A percentile compares a stretch with the other conserved stretches of the same genome.
Conservation (phyloP, 164 flowering plant species). For the Amborella trichopoda region DNA sequence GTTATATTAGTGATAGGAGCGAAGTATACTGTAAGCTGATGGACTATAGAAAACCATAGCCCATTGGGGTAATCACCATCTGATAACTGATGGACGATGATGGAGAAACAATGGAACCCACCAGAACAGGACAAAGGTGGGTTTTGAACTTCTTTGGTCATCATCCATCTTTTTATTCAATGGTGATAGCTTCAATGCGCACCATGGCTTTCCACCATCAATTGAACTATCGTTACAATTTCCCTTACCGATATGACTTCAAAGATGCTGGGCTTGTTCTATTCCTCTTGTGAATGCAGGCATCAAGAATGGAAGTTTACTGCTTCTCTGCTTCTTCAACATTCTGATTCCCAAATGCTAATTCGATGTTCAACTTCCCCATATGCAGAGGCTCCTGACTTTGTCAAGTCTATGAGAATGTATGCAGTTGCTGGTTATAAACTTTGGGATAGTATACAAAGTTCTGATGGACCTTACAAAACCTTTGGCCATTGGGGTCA, state of each 20-base stretch:
- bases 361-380: conserved; percentile 73
- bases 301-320: conserved; percentile 14
- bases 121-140: neutral
- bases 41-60: no score
- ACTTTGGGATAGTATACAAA: neutral
- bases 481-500: neutral
- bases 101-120: neutral
- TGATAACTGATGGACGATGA: neutral
- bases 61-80: no score
- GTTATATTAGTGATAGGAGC: neutral
- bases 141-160: neutral
- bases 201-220: neutral
- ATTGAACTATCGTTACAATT: neutral
- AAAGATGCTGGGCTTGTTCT: neutral
- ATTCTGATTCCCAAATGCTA: conserved; percentile 62
- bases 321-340: conserved; percentile 24
- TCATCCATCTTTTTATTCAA: neutral
- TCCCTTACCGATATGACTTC: neutral
- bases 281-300: conserved; percentile 26
- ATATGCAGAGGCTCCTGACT: conserved; percentile 76
- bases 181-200: neutral
- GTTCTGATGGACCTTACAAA: neutral
- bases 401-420: conserved; percentile 65
- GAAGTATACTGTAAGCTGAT: neutral
- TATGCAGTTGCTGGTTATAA: conserved; percentile 7